A percentile compares a stretch with the other conserved stretches of the same genome.
Conservation (phyloP, 768 basidiomycete genomes). For the Cubamyces lactineus region DNA sequence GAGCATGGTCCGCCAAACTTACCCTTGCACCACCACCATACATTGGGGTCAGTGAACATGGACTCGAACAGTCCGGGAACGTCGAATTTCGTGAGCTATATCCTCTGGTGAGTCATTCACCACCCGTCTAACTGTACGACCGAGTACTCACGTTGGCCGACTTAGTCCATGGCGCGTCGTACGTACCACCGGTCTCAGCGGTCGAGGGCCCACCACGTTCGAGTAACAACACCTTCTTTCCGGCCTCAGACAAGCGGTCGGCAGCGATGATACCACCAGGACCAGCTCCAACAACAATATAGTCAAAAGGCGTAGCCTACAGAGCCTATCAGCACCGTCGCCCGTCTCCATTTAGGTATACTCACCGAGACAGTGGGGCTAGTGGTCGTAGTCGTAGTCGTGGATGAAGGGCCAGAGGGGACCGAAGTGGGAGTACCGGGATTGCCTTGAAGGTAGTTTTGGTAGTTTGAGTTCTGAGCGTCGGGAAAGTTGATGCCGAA, state of each 20-base stretch:
- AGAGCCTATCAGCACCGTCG: background rate
- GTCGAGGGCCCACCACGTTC: conserved; percentile 69
- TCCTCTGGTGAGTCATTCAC: background rate
- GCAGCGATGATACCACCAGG: conserved; percentile 62
- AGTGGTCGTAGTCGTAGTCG: conserved; percentile 36
- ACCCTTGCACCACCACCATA: conserved; percentile 71
- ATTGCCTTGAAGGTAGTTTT: conserved; percentile 52
- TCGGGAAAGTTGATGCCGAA: conserved; percentile 56
- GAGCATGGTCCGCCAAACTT: background rate
- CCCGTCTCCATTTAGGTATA: background rate
- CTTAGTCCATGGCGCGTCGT: conserved; percentile 53
- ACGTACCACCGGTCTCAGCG: conserved; percentile 59
- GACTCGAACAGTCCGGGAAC: conserved; percentile 67
- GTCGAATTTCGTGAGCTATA: conserved; percentile 66
- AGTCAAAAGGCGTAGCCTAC: conserved; percentile 52
- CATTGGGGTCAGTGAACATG: conserved; percentile 60
- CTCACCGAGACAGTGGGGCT: conserved; percentile 39
- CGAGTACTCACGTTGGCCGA: conserved; percentile 45
- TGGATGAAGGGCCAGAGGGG: conserved; percentile 39
- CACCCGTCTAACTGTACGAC: background rate
- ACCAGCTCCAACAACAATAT: conserved; percentile 58
- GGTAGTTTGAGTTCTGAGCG: conserved; percentile 49
- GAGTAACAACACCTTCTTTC: conserved; percentile 63
- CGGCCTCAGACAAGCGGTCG: conserved; percentile 60
- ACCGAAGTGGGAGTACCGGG: conserved; percentile 38